These are phyloP conservation scores for Aspergillus sp. DNA, from an alignment of 2,329 filamentous ascomycete species.

Conservation along the genomic window DNA sequence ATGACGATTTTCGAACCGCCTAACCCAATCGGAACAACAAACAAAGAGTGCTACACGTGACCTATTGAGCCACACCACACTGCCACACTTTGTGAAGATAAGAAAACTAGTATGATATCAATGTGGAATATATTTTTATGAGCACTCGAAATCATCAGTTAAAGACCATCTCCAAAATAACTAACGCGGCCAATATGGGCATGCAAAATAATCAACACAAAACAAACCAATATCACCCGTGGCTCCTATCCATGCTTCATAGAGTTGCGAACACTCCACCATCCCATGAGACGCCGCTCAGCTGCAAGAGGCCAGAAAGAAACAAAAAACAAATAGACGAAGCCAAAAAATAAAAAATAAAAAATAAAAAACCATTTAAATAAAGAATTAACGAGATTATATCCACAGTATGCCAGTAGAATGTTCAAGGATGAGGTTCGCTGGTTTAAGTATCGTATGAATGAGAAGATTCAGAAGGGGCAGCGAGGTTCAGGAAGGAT, in stretches of 20 bases:
- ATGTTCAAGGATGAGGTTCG: not conserved
- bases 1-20: too few relatives aligned
- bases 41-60: too few relatives aligned
- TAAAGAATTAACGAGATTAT: too few relatives aligned
- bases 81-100: too few relatives aligned
- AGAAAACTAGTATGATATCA: too few relatives aligned
- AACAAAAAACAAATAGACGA: conserved; percentile 6
- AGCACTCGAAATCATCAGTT: conserved; percentile 4
- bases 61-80: too few relatives aligned
- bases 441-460: not conserved
- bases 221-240: conserved; percentile 10
- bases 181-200: not conserved
- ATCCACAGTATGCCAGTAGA: too few relatives aligned
- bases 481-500: conserved; percentile 20
- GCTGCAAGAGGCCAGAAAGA: conserved; percentile 4
- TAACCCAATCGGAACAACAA: too few relatives aligned
- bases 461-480: conserved; percentile 7
- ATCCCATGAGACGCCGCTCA: conserved; percentile 21
- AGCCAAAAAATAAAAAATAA: conserved; percentile 6
- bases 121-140: conserved; percentile 8
- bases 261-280: conserved; percentile 14
- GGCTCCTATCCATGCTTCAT: conserved; percentile 25
- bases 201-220: conserved; percentile 9
- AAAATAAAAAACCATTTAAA: not conserved
- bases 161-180: not conserved